Conservation (phyloP, 2,329 filamentous ascomycete species). For the Trichoderma cornu-damae region DNA sequence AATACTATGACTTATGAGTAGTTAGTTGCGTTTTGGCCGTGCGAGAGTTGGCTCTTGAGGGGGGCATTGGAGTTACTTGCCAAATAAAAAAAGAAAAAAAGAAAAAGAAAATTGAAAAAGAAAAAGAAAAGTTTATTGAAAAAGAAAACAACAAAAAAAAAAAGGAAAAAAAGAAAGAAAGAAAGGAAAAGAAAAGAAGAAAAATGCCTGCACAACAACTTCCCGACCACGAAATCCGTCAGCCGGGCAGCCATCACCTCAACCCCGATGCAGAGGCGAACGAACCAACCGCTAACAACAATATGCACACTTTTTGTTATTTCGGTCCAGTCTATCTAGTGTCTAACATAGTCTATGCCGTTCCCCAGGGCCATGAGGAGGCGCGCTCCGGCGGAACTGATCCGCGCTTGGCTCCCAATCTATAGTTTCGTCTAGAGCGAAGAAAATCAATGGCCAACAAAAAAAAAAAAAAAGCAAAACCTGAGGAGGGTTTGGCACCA, state of each 20-base stretch:
- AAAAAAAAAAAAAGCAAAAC: background rate
- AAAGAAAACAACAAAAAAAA: too few species aligned
- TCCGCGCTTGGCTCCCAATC: background rate
- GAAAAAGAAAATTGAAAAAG: too few species aligned
- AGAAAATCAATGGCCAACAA: background rate
- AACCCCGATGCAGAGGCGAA: background rate
- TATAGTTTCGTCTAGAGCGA: background rate
- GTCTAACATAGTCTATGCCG: slow-evolving; percentile 1
- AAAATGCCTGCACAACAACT: too few species aligned
- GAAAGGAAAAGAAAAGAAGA: too few species aligned
- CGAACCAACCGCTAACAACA: background rate
- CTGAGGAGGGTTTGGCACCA: background rate
- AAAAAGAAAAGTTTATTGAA: too few species aligned
- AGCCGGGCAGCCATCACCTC: too few species aligned
- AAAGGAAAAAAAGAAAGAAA: too few species aligned
- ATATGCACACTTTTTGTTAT: background rate
- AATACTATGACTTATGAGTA: too few species aligned
- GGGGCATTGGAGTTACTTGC: too few species aligned
- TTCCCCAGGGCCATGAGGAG: background rate
- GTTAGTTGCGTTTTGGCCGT: background rate
- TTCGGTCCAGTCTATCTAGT: background rate
- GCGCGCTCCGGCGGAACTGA: background rate
- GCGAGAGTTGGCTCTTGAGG: background rate
- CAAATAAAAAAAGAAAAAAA: too few species aligned
- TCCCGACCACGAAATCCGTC: too few species aligned